Evolutionary conservation across 306 rosid genomes (phyloP).

Genomic region (Pterocarpus macrocarpus): DNA sequence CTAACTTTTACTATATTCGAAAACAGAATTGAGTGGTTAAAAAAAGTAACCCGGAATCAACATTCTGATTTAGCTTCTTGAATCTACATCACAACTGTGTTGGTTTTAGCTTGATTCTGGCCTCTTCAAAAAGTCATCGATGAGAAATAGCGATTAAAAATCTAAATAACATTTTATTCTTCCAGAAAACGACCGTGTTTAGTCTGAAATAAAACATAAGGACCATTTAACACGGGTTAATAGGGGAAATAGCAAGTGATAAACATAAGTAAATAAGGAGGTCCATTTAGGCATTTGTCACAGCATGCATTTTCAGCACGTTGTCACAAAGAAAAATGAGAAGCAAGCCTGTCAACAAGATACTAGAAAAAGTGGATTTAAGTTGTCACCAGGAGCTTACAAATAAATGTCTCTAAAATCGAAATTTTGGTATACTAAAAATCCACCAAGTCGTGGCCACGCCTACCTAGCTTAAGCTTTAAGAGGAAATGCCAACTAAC

Average conservation of each 20-base stretch:
- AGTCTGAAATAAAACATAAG: not conserved
- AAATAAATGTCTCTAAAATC: slow-evolving; percentile 39
- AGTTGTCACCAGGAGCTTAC: slow-evolving; percentile 24
- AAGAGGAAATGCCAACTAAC: slow-evolving; percentile 50
- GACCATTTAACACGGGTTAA: not conserved
- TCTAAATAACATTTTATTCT: not conserved
- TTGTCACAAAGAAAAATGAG: slow-evolving; percentile 21
- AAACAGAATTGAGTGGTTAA: too few relatives aligned
- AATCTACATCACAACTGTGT: too few relatives aligned
- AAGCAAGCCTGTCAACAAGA: slow-evolving; percentile 32
- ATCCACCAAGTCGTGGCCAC: slow-evolving; percentile 48
- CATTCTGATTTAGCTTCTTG: too few relatives aligned
- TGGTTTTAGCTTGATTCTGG: too few relatives aligned
- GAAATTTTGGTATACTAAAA: slow-evolving; percentile 52
- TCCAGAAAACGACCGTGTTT: not conserved
- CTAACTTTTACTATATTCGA: too few relatives aligned
- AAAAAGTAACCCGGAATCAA: too few relatives aligned
- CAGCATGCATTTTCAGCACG: slow-evolving; percentile 35
- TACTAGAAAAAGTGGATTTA: slow-evolving; percentile 33
- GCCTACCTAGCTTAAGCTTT: slow-evolving; percentile 47
- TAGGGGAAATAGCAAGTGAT: not conserved
- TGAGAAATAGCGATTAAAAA: not conserved
- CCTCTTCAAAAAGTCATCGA: too few relatives aligned
- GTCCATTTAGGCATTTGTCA: slow-evolving; percentile 20
- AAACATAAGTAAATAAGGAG: not conserved